phyloP scores from a whole-genome alignment of 2,329 filamentous ascomycete species.

The Fusarium vanettenii region DNA sequence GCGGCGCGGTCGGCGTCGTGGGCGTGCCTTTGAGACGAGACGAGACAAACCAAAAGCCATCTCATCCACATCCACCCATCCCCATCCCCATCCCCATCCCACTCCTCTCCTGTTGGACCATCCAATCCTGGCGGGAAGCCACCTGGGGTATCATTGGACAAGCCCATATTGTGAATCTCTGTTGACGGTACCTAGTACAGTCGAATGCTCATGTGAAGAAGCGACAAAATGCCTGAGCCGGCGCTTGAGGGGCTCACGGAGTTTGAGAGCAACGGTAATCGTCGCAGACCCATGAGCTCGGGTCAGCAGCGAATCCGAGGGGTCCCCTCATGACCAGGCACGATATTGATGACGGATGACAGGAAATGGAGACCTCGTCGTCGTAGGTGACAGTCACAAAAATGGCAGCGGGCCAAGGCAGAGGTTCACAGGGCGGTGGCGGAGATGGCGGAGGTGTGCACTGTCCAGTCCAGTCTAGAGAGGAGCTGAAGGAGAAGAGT shows the following conservation, averaged over 20 bases:
- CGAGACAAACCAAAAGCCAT: slow-evolving; percentile 24
- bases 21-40: slow-evolving; percentile 24
- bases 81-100: slow-evolving; percentile 3
- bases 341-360: slow-evolving; percentile 12
- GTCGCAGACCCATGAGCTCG: not conserved
- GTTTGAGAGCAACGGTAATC: not conserved
- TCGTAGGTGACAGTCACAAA: slow-evolving; percentile 20
- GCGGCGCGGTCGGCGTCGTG: slow-evolving; percentile 4
- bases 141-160: slow-evolving; percentile 22
- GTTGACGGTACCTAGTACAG: not conserved
- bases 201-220: slow-evolving; percentile 1
- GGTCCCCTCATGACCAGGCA: slow-evolving; percentile 4
- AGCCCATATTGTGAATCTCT: not conserved
- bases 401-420: slow-evolving; percentile 17
- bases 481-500: slow-evolving; percentile 37
- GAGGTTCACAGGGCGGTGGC: slow-evolving; percentile 30
- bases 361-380: slow-evolving; percentile 6
- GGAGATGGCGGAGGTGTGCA: slow-evolving; percentile 39
- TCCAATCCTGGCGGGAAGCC: not conserved
- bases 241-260: not conserved
- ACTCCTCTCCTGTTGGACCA: slow-evolving; percentile 2
- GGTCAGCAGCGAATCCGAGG: not conserved
- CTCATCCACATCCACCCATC: slow-evolving; percentile 23
- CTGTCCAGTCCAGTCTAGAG: slow-evolving; percentile 2
- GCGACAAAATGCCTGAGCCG: slow-evolving; percentile 12